Evolutionary conservation across 495 filamentous ascomycete species (phyloP), one percentile per base, ranked within the genome.

Genomic region (Aspergillus coremiiformis): DNA sequence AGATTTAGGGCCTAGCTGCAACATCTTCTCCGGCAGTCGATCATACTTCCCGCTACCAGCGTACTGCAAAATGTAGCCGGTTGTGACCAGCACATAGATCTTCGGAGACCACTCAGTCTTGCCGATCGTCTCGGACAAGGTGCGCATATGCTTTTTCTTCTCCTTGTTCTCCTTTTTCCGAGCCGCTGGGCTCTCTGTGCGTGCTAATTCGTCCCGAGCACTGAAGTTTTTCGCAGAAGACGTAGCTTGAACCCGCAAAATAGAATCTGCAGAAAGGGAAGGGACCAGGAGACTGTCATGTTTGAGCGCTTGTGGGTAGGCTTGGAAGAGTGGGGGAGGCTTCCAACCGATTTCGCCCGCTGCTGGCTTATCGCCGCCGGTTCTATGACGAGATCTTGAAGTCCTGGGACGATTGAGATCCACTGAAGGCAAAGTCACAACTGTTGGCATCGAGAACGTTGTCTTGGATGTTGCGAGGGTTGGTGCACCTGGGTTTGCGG

Each of bases 31-130:
- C 0, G 93, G 93, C 0, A 89, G 60, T 42, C 93, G 77, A 62
- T 96, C 85, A 61, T 83, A 84, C 32, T 82, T 72, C 3, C 93
- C 94, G 15, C 87, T 81, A 9, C 84, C 90, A 9, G 88, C 63
- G 66, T 96, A 98, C 60, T 96, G 90, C 46, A 98, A 74, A 32
- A 97, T 72, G 60, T 85, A 89, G 2, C 93, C 93, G 5, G 89
- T 83, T 0, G 87, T 86, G 10, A 86, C 80, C 9, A 96, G 72
- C 0, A 95, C 78, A 62, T 85, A 95, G 26, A 91, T 76, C 69
- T 96, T 97, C 48, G 79, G 81, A 1, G 84, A 84, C 83, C 91
- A 90, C 44, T 95, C 82, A 39, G 81, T 72, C 55, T 84, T 85
- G 27, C 78, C 67, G 32, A 81, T 72, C 1, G 81, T 79, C 5